These are phyloP conservation scores for Mercurialis annua DNA, from an alignment of 345 rosid species.

Conservation along the genomic window DNA sequence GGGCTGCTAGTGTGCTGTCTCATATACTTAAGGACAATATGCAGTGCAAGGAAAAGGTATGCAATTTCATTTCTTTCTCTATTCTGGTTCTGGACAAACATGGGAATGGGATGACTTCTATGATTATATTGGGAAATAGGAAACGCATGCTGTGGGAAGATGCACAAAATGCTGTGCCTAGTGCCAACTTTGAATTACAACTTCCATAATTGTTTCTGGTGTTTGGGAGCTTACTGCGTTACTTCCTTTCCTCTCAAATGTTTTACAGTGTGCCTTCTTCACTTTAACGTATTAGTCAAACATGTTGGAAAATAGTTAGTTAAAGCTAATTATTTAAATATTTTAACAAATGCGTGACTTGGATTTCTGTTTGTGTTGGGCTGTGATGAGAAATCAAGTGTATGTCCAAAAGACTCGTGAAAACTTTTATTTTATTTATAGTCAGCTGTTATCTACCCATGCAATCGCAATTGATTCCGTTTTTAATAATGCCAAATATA, in stretches of 20 bases:
- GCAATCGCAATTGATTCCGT: not conserved
- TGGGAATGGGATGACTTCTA: conserved; percentile 6
- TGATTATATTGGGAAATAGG: not conserved
- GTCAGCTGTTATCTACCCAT: not conserved
- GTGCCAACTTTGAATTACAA: not conserved
- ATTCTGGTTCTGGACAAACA: not conserved
- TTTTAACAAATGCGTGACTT: not conserved
- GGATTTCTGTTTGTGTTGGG: not conserved
- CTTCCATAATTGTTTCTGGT: not conserved
- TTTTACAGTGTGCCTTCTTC: not conserved
- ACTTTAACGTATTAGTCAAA: not conserved
- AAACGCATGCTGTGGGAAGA: not conserved
- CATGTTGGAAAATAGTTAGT: not conserved
- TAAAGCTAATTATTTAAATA: no score
- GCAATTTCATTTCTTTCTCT: not conserved
- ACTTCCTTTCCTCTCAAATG: not conserved
- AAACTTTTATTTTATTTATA: not conserved
- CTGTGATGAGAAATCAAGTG: not conserved
- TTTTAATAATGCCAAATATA: not conserved
- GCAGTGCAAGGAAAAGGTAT: conserved; percentile 89
- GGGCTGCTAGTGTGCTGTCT: conserved; percentile 95
- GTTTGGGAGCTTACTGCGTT: no score
- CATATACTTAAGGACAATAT: conserved; percentile 74
- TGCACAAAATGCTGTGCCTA: not conserved
- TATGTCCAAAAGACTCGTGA: not conserved